Evolutionary conservation across 1,139 yeast species (phyloP).

Genomic region (Kluyveromyces marxianus): DNA sequence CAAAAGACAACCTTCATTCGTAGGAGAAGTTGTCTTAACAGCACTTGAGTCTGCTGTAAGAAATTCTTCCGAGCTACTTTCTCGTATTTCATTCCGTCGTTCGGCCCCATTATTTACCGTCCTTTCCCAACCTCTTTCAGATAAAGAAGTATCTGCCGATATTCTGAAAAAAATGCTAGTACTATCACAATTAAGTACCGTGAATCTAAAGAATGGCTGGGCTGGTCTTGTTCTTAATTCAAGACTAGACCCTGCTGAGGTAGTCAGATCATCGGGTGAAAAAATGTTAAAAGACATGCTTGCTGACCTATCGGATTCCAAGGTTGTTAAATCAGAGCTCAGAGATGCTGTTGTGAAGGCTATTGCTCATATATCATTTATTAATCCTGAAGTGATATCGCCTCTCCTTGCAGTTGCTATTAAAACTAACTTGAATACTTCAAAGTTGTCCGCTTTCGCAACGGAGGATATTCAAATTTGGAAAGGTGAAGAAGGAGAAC

Average conservation of each 20-base stretch:
- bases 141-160: conserved; percentile 32
- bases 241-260: conserved; percentile 54
- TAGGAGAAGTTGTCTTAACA: conserved; percentile 19
- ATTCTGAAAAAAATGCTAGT: conserved; percentile 44
- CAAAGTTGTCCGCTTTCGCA: conserved; percentile 29
- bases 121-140: conserved; percentile 36
- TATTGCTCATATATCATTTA: conserved; percentile 59
- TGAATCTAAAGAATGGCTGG: conserved; percentile 59
- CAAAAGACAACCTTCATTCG: conserved; percentile 16
- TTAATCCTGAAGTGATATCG: conserved; percentile 54
- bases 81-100: conserved; percentile 16
- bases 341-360: conserved; percentile 43
- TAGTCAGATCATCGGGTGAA: conserved; percentile 40
- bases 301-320: conserved; percentile 22
- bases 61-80: conserved; percentile 9
- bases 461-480: conserved; percentile 52
- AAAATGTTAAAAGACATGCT: conserved; percentile 33
- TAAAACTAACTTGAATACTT: conserved; percentile 34
- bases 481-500: conserved; percentile 58
- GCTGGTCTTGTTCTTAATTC: conserved; percentile 63
- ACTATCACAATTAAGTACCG: conserved; percentile 44
- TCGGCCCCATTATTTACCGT: conserved; percentile 40
- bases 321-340: conserved; percentile 17
- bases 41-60: conserved; percentile 18
- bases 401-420: conserved; percentile 44